Evolutionary conservation across 2,329 filamentous ascomycete genomes (phyloP), one percentile per base, ranked within the genome.

Genomic region (Tolypocladium capitatum): DNA sequence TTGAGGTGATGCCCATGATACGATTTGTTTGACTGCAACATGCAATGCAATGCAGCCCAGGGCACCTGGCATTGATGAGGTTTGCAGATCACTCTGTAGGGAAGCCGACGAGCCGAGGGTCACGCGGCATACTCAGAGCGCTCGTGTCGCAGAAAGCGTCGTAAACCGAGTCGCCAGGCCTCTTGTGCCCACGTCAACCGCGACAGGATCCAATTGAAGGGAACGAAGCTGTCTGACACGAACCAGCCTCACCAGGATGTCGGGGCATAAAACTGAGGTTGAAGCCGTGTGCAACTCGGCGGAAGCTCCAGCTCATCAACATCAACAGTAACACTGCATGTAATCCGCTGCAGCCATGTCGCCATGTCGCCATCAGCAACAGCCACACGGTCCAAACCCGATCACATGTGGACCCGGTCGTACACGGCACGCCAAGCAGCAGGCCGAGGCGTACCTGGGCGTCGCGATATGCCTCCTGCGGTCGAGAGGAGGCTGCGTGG

Each of bases 401-500:
- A 36, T 21, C 43, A 28, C 33, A 45, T 28, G 40, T 46, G 45
- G 45, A 46, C 45, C 18, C 34, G 6, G 18, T 46, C 45, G 45
- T 46, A 6, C n/a, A 24, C n/a, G 33, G 21, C 48, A 50, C 6
- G 42, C 49, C 5, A 45, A 50, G 42, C 46, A 47, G 34, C 32
- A 34, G 20, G 30, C 46, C 38, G 52, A 54, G 21, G 27, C 54
- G 18, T 51, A 52, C n/a, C 52, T 57, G 11, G 52, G 49, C 43
- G 53, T 57, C 21, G 53, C 49, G 28, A 51, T 56, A 16, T 56
- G 51, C 24, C 53, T 57, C 3, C 36, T 45, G 7, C 49, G 52
- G 24, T n/a, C 14, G 48, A 53, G 24, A 34, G 7, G 35, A 45
- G 28, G 4, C 14, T n/a, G 21, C 21, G 28, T 5, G 14, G 13